Evolutionary conservation across 352 stramenopile species (phyloP), one percentile per base, ranked within the genome.

Genomic region (Pythium dissimile): DNA sequence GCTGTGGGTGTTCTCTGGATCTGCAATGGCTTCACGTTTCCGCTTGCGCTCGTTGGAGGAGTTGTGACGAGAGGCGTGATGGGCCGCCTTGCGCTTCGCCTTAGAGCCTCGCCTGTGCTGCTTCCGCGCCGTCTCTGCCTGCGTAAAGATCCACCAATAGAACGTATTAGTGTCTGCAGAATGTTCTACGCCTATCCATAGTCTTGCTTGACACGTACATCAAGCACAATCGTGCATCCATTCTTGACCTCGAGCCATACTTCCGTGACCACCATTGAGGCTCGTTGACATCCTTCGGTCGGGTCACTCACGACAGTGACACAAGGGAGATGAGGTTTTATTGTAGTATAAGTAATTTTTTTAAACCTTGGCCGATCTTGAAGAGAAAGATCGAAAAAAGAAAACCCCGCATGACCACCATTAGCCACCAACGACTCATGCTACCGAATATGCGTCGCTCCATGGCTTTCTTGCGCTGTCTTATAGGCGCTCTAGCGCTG

Each of bases 191-290:
- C 2, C 2, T 32, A 10, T 18, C 7, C 21, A 42, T 48, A 26
- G 30, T 30, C 20, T 20, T 27, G 26, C 2, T n/a, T 38, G 5
- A 12, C 28, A 63, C 54, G 24, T 59, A 58, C 62, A 54, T 67
- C 51, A 15, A 66, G 47, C 41, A 67, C 62, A 44, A 52, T 53
- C 38, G 65, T 69, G 59, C 49, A 53, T 38, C 71, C 71, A 56
- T 73, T 67, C 46, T 61, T 51, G n/a, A 66, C 73, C 39, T 64
- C 47, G 32, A 80, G 66, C 62, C 57, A 69, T 53, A 73, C 62
- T 50, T 68, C 41, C 31, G 48, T 63, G 38, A 58, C 54, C 49
- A 62, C 56, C 59, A 70, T 71, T n/a, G n/a, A n/a, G n/a, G n/a
- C n/a, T n/a, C n/a, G n/a, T n/a, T n/a, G n/a, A n/a, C n/a, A n/a